These are phyloP conservation scores for grape (Vitis vinifera) DNA, from an alignment of 164 flowering plant species.

Conservation along the genomic window ASM3070453v1 NC_081815.1:19405001-19405500, in stretches of 20 bases:
- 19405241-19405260: neutral
- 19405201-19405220: neutral
- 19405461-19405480: conserved; percentile 26
- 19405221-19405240: neutral
- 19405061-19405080: conserved; percentile 1
- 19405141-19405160: neutral
- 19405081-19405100: neutral
- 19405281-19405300: conserved; percentile 39
- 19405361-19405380: conserved; percentile 39
- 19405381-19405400: conserved; percentile 34
- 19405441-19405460: conserved; percentile 25
- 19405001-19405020: conserved; percentile 14
- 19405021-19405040: conserved; percentile 12
- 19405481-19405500: conserved; percentile 21
- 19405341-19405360: conserved; percentile 23
- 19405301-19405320: conserved; percentile 20
- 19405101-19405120: neutral
- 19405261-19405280: conserved; percentile 23
- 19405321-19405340: conserved; percentile 33
- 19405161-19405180: conserved; percentile 10
- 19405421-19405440: neutral
- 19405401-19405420: neutral
- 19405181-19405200: conserved; percentile 8
- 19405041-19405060: conserved; percentile 1
- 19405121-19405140: neutral